Percentiles rank a stretch among this genome's conserved stretches.
phyloP scores from a whole-genome alignment of 768 basidiomycete species.

The Tubosaeta sp. region DNA sequence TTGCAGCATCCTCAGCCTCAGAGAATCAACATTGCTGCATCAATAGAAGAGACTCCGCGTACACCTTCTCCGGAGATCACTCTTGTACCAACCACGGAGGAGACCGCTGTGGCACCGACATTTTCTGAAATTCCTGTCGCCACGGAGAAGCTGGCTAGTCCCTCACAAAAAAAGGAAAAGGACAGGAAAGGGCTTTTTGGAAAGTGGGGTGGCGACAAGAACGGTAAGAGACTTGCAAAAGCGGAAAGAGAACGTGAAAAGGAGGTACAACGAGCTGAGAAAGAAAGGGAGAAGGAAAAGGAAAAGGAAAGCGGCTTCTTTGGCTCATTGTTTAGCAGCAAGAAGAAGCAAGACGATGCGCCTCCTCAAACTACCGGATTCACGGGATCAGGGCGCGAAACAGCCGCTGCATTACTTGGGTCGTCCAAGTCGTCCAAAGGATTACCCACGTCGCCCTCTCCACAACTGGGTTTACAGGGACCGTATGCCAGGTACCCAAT shows the following conservation, averaged over 20 bases:
- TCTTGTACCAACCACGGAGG: conserved; percentile 22
- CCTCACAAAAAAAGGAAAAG: conserved; percentile 56
- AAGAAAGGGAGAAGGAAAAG: conserved; percentile 40
- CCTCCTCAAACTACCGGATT: conserved; percentile 33
- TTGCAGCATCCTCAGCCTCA: conserved; percentile 70
- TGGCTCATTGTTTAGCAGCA: conserved; percentile 83
- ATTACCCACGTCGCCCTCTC: conserved; percentile 57
- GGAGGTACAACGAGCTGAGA: conserved; percentile 44
- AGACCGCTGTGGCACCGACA: conserved; percentile 24
- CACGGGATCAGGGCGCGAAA: conserved; percentile 67
- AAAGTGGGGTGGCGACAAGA: conserved; percentile 65
- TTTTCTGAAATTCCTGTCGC: conserved; percentile 18
- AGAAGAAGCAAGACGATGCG: conserved; percentile 81
- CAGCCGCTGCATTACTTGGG: conserved; percentile 83
- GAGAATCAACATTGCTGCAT: conserved; percentile 34
- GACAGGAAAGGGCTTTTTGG: conserved; percentile 67
- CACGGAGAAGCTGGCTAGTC: conserved; percentile 21
- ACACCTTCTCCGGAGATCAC: conserved; percentile 55
- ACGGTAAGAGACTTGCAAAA: conserved; percentile 51
- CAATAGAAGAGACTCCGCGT: conserved; percentile 40
- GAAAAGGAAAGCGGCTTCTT: conserved; percentile 79
- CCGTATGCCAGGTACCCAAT: conserved; percentile 86
- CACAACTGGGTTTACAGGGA: conserved; percentile 37
- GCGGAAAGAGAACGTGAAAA: conserved; percentile 43
- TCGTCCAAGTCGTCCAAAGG: conserved; percentile 76